Conservation (phyloP, 2,329 filamentous ascomycete species). For the Tolypocladium pustulatum region DNA sequence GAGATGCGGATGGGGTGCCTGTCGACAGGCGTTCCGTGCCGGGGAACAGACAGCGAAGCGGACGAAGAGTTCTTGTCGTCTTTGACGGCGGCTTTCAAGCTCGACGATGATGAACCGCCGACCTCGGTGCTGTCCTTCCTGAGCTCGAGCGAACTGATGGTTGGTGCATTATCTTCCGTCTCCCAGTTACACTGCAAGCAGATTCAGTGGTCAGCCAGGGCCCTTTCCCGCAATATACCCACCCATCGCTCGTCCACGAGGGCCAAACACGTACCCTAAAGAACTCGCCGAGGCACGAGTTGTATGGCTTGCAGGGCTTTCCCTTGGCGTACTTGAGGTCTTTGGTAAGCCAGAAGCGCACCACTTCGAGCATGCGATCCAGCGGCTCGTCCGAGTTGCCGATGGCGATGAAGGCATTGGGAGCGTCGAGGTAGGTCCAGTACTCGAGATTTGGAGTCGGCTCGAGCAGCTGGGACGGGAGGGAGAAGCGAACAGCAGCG, state of each 20-base stretch:
- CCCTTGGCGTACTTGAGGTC: slow-evolving; percentile 98
- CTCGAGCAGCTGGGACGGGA: slow-evolving; percentile 90
- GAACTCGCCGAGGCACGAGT: slow-evolving; percentile 93
- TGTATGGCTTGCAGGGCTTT: slow-evolving; percentile 98
- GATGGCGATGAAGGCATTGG: slow-evolving; percentile 74
- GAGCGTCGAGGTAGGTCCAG: slow-evolving; percentile 95
- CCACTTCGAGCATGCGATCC: slow-evolving; percentile 86
- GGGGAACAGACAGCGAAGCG: slow-evolving; percentile 40
- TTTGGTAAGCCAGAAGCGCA: slow-evolving; percentile 98
- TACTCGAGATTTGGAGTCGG: slow-evolving; percentile 97
- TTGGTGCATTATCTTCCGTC: slow-evolving; percentile 65
- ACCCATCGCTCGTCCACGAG: background rate
- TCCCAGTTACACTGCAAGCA: slow-evolving; percentile 79
- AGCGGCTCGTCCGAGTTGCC: slow-evolving; percentile 86
- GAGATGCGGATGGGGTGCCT: slow-evolving; percentile 64
- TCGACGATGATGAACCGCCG: slow-evolving; percentile 29
- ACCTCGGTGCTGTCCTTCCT: slow-evolving; percentile 20
- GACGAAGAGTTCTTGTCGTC: slow-evolving; percentile 35
- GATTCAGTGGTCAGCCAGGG: background rate
- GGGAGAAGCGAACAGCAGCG: slow-evolving; percentile 87
- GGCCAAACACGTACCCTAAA: slow-evolving; percentile 58
- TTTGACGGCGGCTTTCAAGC: slow-evolving; percentile 33
- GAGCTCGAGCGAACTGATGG: slow-evolving; percentile 43
- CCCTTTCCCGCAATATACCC: background rate
- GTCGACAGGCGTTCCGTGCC: slow-evolving; percentile 31